Evolutionary conservation across 371 early-diverging fungal genomes (phyloP), one percentile per base, ranked within the genome.

Genomic region (Aphelidium insulamus): DNA sequence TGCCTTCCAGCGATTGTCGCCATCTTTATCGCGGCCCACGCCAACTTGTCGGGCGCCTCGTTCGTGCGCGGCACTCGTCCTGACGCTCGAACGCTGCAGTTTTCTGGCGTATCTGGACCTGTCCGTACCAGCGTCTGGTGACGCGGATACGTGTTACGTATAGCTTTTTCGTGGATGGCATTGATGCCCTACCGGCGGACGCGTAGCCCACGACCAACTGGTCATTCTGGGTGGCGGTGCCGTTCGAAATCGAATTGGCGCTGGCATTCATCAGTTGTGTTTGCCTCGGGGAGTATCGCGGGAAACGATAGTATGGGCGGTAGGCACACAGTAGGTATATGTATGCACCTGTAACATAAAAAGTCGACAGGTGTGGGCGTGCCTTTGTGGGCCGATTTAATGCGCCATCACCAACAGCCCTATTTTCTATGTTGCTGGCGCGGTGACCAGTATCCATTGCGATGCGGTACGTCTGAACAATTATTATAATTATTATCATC

Each of bases 361-460:
- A n/a, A n/a, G n/a, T n/a, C n/a, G n/a, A n/a, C n/a, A n/a, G n/a
- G n/a, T n/a, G 59, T 63, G 26, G 56, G 67, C 30, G 69, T n/a
- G n/a, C n/a, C 71, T 0, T 45, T 83, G 29, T 83, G 84, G 84
- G 66, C 64, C 35, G 83, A 82, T 47, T 52, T 74, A 6, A 34
- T 78, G 46, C 55, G 57, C n/a, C 63, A 68, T 33, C 83, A 82
- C 45, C 38, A 43, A 2, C 45, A 48, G 24, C 42, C 53, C 28
- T 79, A 80, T 2, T 75, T 73, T 44, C 78, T 69, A 22, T 58
- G 71, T 59, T 46, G 82, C 17, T 80, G 83, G 24, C 80, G 81
- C 12, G 86, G 82, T 19, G 83, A 82, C 45, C 86, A 85, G 48
- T n/a, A 45, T 85, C 14, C 80, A 83, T 39, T 57, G 65, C 22